Percentiles rank a stretch among this genome's conserved stretches.
Evolutionary conservation across 495 filamentous ascomycete species (phyloP).

Genomic region (Parmelia sp.): DNA sequence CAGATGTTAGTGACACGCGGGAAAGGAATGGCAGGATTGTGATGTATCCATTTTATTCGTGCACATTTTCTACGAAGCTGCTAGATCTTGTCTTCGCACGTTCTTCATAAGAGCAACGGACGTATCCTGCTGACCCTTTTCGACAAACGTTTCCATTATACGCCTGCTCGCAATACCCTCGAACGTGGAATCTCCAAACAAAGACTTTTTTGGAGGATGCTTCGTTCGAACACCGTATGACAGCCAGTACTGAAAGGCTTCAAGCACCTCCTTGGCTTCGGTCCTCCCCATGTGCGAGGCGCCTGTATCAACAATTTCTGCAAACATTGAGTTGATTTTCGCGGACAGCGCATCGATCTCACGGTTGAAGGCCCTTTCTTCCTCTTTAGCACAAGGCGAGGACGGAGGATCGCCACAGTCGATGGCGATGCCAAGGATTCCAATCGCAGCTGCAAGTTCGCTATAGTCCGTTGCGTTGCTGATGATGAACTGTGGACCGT

Average conservation of each 20-base stretch:
- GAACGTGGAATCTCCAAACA: slow-evolving; percentile 44
- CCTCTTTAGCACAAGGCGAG: slow-evolving; percentile 25
- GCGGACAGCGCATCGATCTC: slow-evolving; percentile 60
- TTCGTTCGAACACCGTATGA: slow-evolving; percentile 62
- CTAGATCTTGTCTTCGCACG: background rate
- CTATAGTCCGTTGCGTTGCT: slow-evolving; percentile 58
- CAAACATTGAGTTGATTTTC: slow-evolving; percentile 59
- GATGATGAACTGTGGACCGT: slow-evolving; percentile 44
- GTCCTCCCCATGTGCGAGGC: slow-evolving; percentile 64
- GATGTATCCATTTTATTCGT: background rate
- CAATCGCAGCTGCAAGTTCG: slow-evolving; percentile 54
- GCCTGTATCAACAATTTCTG: slow-evolving; percentile 66
- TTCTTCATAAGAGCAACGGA: background rate
- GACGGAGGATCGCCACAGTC: slow-evolving; percentile 49
- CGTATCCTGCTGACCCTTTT: slow-evolving; percentile 1
- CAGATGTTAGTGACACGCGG: background rate
- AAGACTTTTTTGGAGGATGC: slow-evolving; percentile 48
- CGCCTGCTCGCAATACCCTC: slow-evolving; percentile 17
- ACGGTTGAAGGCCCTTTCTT: slow-evolving; percentile 54
- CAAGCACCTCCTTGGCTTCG: slow-evolving; percentile 65
- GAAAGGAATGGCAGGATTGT: background rate
- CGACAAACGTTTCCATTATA: slow-evolving; percentile 17
- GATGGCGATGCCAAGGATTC: slow-evolving; percentile 66
- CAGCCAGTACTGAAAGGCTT: slow-evolving; percentile 64
- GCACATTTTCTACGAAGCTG: background rate